Base-by-base conservation (phyloP, 768 basidiomycete species). In the Panaeolus cyanescens region DNA sequence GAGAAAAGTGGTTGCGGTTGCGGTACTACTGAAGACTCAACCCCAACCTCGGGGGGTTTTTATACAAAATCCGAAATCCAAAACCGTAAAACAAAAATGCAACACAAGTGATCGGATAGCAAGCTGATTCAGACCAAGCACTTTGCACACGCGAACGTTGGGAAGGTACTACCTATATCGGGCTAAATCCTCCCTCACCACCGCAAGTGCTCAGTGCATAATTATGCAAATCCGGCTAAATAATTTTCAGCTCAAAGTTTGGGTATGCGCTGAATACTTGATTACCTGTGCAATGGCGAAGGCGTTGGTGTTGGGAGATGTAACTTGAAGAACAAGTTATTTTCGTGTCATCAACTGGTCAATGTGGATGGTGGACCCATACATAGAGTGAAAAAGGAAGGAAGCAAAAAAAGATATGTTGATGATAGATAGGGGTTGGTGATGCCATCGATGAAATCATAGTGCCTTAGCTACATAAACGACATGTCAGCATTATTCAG, bases 361-460 rank as follows among this genome's bases (percentile, higher is more conserved):
- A 34, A 13, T 34, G 33, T 34, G 33, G 33, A 13, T 4, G 30
- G 25, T 50, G 45, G 45, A 50, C 45, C 45, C 45, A 50, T 50
- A 50, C 22, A 50, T n/a, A n/a, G n/a, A n/a, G n/a, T 50, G 45
- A 50, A 50, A 50, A 50, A 50, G 45, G 45, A 50, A 50, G 30
- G 45, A 50, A 8, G 45, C 25, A 22, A 15, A 28, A 50, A 19
- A n/a, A 15, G 15, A 15, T n/a, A 19, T 15, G 36, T 13, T 13
- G 36, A n/a, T 3, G n/a, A n/a, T 13, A 3, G n/a, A 13, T 3
- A 13, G 36, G 22, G 25, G 13, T 50, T 28, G 13, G 4, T 50
- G 25, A 50, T 50, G 1, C n/a, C n/a, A n/a, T n/a, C n/a, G n/a
- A n/a, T n/a, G n/a, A n/a, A n/a, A n/a, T n/a, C n/a, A n/a, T n/a